Percentiles rank a stretch among this genome's conserved stretches.
These are phyloP conservation scores for Zygoascus flipseniorum DNA, from an alignment of 805 yeast species.

Conservation along the genomic window DNA sequence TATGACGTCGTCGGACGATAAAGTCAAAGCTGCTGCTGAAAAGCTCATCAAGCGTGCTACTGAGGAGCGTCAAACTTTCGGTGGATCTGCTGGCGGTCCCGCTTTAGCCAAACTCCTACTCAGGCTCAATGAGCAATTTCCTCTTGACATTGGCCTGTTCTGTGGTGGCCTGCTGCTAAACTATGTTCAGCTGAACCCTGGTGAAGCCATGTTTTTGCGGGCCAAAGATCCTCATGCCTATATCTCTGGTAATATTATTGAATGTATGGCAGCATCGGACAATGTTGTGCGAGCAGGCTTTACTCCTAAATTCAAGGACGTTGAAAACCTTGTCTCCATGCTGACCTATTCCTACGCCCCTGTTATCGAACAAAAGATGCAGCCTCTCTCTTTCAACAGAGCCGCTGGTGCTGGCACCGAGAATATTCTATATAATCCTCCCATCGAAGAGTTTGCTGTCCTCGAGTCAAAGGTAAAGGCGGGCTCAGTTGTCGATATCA, in stretches of 20 bases:
- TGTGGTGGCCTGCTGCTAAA: constrained; percentile 92
- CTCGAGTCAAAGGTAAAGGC: constrained; percentile 55
- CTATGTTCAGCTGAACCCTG: constrained; percentile 72
- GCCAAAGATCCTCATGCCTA: constrained; percentile 99
- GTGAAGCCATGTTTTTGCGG: constrained; percentile 93
- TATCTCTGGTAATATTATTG: constrained; percentile 93
- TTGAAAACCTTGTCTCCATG: constrained; percentile 78
- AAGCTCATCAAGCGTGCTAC: constrained; percentile 58
- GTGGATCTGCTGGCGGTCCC: constrained; percentile 28
- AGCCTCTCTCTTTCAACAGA: constrained; percentile 42
- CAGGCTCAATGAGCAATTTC: constrained; percentile 80
- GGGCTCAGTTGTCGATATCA: constrained; percentile 46
- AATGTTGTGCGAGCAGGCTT: constrained; percentile 98
- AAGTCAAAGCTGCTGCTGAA: constrained; percentile 49
- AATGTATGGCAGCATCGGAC: constrained; percentile 99
- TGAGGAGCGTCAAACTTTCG: constrained; percentile 49
- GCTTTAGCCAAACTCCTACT: constrained; percentile 65
- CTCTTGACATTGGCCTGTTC: constrained; percentile 88
- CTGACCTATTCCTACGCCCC: constrained; percentile 83
- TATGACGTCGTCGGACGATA: constrained; percentile 71
- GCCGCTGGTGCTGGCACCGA: constrained; percentile 26
- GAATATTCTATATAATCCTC: constrained; percentile 70
- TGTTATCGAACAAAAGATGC: constrained; percentile 90
- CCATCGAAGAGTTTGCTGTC: constrained; percentile 95
- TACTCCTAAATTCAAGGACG: constrained; percentile 99